These are phyloP conservation scores for Hansenula sp. DNA, from an alignment of 1,139 yeast genomes.

Conservation along the genomic window DNA sequence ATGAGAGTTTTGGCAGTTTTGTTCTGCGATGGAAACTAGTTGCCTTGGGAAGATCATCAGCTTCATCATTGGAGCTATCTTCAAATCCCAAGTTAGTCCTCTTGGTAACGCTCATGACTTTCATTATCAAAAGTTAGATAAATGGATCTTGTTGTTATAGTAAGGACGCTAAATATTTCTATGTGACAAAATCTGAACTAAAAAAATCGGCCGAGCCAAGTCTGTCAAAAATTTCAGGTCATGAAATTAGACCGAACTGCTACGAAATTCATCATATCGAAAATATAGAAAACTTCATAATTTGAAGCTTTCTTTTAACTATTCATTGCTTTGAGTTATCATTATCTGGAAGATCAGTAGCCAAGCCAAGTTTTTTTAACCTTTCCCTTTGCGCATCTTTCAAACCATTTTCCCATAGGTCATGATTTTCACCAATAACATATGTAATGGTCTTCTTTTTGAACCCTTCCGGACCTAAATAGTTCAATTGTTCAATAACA, in stretches of 20 bases:
- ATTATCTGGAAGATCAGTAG: not conserved
- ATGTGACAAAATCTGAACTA: too few relatives aligned
- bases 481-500: constrained; percentile 64
- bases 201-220: too few relatives aligned
- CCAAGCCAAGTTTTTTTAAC: constrained; percentile 3
- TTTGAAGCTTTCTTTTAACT: not conserved
- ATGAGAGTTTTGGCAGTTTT: constrained; percentile 11
- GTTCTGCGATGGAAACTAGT: not conserved
- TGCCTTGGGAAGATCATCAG: not conserved
- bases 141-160: too few relatives aligned
- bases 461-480: constrained; percentile 49
- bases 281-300: constrained; percentile 24
- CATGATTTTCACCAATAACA: constrained; percentile 71
- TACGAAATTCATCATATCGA: too few relatives aligned
- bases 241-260: not conserved
- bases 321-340: not conserved
- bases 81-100: constrained; percentile 25
- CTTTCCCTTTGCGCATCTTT: constrained; percentile 15
- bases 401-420: constrained; percentile 54
- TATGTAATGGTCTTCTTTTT: constrained; percentile 49
- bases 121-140: constrained; percentile 7
- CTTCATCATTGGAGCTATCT: constrained; percentile 13
- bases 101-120: constrained; percentile 7
- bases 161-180: too few relatives aligned
- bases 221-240: not conserved